Evolutionary conservation across 345 rosid species (phyloP).

Genomic region (Alliaria petiolata): DNA sequence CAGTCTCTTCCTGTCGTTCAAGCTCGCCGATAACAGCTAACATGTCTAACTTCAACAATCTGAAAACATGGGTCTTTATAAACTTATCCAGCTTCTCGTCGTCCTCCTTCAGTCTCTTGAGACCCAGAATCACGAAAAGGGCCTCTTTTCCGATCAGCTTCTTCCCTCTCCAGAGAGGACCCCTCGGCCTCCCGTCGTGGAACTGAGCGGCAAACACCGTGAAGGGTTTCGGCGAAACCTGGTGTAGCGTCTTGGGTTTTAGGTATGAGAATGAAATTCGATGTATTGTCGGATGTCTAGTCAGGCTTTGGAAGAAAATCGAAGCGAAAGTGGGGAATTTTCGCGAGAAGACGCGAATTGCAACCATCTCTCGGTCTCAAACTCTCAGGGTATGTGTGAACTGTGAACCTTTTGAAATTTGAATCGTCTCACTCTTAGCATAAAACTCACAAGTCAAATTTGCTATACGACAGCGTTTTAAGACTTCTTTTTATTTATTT

Average conservation of each 20-base stretch:
- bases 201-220: constrained; percentile 42
- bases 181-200: constrained; percentile 96
- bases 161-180: constrained; percentile 94
- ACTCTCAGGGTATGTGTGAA: not conserved
- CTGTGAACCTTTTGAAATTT: not conserved
- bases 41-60: constrained; percentile 80
- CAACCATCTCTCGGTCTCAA: constrained; percentile 18
- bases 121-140: constrained; percentile 62
- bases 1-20: constrained; percentile 81
- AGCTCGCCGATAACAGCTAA: constrained; percentile 78
- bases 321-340: constrained; percentile 35
- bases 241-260: constrained; percentile 18
- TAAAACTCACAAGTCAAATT: not conserved
- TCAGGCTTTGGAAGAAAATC: constrained; percentile 34
- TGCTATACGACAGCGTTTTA: not conserved
- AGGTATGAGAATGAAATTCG: constrained; percentile 20
- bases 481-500: no score
- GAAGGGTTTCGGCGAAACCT: constrained; percentile 5
- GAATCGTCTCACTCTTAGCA: not conserved
- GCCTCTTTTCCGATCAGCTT: constrained; percentile 88
- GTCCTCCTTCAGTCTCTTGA: constrained; percentile 77
- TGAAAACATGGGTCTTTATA: constrained; percentile 62
- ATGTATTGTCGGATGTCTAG: not conserved
- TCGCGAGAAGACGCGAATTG: constrained; percentile 48
- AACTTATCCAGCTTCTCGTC: constrained; percentile 67